These are phyloP conservation scores for Roridomyces roridus DNA, from an alignment of 768 basidiomycete genomes.

Conservation along the genomic window DNA sequence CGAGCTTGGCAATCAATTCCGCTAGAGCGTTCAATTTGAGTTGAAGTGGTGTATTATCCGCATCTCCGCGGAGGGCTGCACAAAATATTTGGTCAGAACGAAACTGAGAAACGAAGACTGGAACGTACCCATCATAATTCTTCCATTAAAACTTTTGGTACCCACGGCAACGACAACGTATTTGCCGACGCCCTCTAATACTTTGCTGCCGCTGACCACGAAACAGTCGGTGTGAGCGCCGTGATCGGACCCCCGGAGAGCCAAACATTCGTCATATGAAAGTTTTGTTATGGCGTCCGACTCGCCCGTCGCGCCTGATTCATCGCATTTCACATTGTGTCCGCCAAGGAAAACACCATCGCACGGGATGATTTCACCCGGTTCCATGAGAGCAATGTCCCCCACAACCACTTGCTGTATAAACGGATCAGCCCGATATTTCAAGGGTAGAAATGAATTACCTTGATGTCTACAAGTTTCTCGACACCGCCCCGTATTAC, in stretches of 20 bases:
- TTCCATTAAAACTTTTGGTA: constrained; percentile 91
- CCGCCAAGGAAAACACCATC: constrained; percentile 94
- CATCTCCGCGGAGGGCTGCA: constrained; percentile 84
- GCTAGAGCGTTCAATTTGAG: constrained; percentile 93
- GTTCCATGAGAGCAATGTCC: constrained; percentile 89
- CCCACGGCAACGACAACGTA: constrained; percentile 96
- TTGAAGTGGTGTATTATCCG: constrained; percentile 92
- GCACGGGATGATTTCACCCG: constrained; percentile 95
- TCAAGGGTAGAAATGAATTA: constrained; percentile 32
- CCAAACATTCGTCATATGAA: constrained; percentile 75
- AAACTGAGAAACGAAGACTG: not conserved
- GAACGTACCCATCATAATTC: constrained; percentile 93
- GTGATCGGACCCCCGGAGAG: constrained; percentile 45
- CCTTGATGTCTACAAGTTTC: constrained; percentile 81
- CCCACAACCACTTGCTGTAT: constrained; percentile 93
- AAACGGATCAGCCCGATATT: constrained; percentile 21
- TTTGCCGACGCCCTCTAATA: constrained; percentile 91
- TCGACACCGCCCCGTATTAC: constrained; percentile 78
- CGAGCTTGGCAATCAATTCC: constrained; percentile 93
- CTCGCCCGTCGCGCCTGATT: constrained; percentile 96
- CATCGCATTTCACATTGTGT: constrained; percentile 95
- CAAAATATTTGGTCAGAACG: not conserved
- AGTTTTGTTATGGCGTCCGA: constrained; percentile 93
- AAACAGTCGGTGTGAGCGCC: constrained; percentile 84
- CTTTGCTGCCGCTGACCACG: constrained; percentile 89